phyloP scores from a whole-genome alignment of 345 rosid species.

The Ceriops decandra region DNA sequence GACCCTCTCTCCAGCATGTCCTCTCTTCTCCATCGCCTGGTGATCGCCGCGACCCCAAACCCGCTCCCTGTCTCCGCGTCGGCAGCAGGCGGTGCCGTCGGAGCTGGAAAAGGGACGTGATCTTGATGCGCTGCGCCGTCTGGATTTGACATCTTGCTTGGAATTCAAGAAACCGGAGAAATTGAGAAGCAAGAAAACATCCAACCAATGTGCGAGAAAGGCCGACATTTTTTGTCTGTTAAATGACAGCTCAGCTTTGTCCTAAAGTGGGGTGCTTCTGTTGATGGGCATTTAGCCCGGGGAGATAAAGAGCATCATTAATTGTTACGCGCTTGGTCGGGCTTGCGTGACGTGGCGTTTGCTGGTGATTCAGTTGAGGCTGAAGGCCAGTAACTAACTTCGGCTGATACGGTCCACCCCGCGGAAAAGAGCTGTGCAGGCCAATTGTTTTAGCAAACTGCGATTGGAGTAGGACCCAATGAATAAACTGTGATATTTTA shows the following conservation, averaged over 20 bases:
- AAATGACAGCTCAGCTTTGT: not conserved
- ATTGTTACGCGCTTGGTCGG: too few relatives aligned
- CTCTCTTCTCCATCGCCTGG: constrained; percentile 66
- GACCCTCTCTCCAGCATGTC: constrained; percentile 60
- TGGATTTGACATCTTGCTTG: constrained; percentile 26
- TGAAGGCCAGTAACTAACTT: constrained; percentile 6
- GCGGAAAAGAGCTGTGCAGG: not conserved
- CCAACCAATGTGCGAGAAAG: too few relatives aligned
- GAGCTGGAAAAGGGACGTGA: not conserved
- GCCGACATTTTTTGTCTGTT: not conserved
- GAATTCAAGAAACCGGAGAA: not conserved
- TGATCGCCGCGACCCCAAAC: constrained; percentile 42
- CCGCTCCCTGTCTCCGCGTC: constrained; percentile 30
- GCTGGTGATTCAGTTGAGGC: not conserved
- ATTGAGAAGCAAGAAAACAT: not conserved
- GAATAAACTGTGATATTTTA: too few relatives aligned
- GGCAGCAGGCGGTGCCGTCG: constrained; percentile 22
- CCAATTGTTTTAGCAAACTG: too few relatives aligned
- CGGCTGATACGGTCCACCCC: not conserved
- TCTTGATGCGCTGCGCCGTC: constrained; percentile 12
- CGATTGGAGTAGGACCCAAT: too few relatives aligned
- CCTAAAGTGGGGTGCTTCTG: too few relatives aligned
- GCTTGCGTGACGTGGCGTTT: not conserved
- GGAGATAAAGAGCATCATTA: too few relatives aligned
- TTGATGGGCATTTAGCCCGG: too few relatives aligned